phyloP scores from a whole-genome alignment of 306 rosid genomes.

The Vachellia pachyceras region DNA sequence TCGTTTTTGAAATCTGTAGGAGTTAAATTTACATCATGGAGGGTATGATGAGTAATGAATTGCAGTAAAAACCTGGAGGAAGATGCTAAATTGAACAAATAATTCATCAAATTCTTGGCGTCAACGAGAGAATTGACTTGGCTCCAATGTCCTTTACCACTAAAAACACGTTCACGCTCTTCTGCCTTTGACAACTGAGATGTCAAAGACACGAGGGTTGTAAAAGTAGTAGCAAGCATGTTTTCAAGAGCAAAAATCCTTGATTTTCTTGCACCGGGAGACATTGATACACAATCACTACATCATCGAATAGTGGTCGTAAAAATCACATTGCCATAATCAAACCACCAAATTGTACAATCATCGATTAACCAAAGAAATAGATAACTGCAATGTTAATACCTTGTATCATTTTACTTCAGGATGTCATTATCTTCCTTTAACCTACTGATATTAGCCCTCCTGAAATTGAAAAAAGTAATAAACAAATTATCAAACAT shows the following conservation, averaged over 20 bases:
- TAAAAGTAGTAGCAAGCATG: conserved; percentile 84
- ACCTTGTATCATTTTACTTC: conserved; percentile 46
- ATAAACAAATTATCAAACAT: neutral
- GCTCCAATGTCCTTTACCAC: conserved; percentile 96
- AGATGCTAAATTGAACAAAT: conserved; percentile 84
- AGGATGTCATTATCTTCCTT: conserved; percentile 50
- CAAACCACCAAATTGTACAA: conserved; percentile 24
- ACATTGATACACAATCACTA: conserved; percentile 66
- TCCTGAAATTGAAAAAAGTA: conserved; percentile 44
- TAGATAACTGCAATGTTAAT: conserved; percentile 1
- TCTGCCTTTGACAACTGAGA: conserved; percentile 96
- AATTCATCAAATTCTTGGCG: conserved; percentile 90
- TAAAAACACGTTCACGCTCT: conserved; percentile 85
- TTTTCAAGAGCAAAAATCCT: conserved; percentile 90
- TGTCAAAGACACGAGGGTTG: conserved; percentile 86
- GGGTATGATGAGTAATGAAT: conserved; percentile 2
- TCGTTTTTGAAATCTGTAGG: neutral
- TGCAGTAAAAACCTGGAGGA: conserved; percentile 67
- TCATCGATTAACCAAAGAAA: neutral
- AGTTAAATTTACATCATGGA: neutral
- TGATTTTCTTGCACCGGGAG: conserved; percentile 96
- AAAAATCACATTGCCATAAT: conserved; percentile 29
- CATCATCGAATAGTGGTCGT: conserved; percentile 19
- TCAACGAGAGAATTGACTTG: conserved; percentile 89
- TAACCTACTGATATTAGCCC: conserved; percentile 50